phyloP scores from a whole-genome alignment of 2,329 filamentous ascomycete species.

The Aureobasidium leucospermi region DNA sequence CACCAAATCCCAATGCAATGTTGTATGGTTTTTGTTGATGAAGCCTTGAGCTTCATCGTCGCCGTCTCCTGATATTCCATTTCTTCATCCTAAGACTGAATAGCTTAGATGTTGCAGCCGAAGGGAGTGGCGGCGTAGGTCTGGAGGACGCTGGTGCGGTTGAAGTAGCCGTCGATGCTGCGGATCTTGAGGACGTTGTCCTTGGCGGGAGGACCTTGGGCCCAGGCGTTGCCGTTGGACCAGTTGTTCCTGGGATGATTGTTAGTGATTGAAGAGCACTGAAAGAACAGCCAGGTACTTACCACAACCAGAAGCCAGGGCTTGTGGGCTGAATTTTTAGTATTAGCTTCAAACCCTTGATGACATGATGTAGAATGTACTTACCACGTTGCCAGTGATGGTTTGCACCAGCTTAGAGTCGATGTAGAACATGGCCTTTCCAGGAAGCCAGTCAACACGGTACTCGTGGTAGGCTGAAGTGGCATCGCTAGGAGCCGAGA shows the following conservation, averaged over 20 bases:
- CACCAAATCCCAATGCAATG: background rate
- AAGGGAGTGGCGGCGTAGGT: background rate
- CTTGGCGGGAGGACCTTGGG: slow-evolving; percentile 56
- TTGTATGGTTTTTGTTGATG: too few species aligned
- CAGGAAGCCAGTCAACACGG: slow-evolving; percentile 64
- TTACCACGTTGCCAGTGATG: slow-evolving; percentile 28
- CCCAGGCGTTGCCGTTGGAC: slow-evolving; percentile 67
- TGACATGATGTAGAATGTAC: too few species aligned
- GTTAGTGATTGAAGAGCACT: too few species aligned
- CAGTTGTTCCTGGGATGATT: slow-evolving; percentile 48
- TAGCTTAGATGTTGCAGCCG: background rate
- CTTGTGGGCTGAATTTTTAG: slow-evolving; percentile 37
- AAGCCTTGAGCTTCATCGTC: too few species aligned
- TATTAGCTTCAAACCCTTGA: too few species aligned
- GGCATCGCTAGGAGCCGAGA: slow-evolving; percentile 52
- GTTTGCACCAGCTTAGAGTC: slow-evolving; percentile 57
- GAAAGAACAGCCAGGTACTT: too few species aligned
- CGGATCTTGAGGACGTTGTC: slow-evolving; percentile 59
- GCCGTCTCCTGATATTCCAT: background rate
- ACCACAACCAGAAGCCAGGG: slow-evolving; percentile 49
- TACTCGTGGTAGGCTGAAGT: slow-evolving; percentile 70
- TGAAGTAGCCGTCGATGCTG: slow-evolving; percentile 43
- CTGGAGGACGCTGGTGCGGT: background rate
- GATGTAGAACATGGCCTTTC: slow-evolving; percentile 59
- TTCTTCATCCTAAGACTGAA: background rate